These are phyloP conservation scores for Biancaea sappan DNA, from an alignment of 306 rosid genomes.

Conservation along the genomic window DNA sequence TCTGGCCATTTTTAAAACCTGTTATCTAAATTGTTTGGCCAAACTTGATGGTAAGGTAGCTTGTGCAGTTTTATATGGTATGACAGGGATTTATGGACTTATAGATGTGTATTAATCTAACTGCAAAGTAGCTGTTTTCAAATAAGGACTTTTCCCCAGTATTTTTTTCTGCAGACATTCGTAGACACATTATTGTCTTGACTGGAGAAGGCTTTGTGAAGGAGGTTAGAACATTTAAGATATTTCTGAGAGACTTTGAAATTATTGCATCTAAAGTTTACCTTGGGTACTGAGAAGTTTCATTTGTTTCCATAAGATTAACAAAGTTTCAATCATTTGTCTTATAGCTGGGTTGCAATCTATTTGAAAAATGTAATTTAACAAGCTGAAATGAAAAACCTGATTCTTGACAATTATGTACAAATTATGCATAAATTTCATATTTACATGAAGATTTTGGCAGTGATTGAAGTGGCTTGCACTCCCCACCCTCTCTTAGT, in stretches of 20 bases:
- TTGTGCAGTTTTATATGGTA: constrained; percentile 2
- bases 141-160: no score
- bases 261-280: not conserved
- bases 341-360: not conserved
- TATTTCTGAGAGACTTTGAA: not conserved
- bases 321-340: not conserved
- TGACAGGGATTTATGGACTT: not conserved
- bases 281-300: not conserved
- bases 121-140: not conserved
- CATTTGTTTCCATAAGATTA: constrained; percentile 7
- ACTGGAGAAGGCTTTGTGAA: not conserved
- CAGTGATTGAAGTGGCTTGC: not conserved
- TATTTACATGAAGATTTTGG: not conserved
- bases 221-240: not conserved
- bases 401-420: not conserved
- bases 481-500: no score
- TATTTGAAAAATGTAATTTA: not conserved
- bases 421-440: not conserved
- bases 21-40: not conserved
- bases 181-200: not conserved
- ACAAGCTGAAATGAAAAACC: not conserved
- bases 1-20: not conserved
- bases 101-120: not conserved
- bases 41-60: not conserved
- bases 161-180: not conserved